Evolutionary conservation across 768 basidiomycete genomes (phyloP), one percentile per base, ranked within the genome.

Genomic region (Harrya chromipes): DNA sequence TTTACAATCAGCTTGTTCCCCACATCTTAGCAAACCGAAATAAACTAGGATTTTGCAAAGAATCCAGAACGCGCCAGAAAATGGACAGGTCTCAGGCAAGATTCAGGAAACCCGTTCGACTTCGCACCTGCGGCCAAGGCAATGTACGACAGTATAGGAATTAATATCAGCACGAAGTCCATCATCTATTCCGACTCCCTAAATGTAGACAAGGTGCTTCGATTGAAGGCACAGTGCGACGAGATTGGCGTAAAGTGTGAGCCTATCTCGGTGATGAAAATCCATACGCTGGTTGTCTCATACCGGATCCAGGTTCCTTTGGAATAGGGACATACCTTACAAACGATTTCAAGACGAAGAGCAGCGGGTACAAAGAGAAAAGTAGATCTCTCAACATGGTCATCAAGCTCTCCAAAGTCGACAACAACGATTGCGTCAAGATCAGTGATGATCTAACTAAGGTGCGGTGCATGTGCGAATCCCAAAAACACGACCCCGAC

Each of bases 291-390:
- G 31, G 10, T 47, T 14, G 21, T 50, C 27, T 47, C 11, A 29
- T 26, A 26, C 13, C 16, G 14, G 13, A 1, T 40, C 7, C 37
- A 95, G 94, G 84, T 44, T 79, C 85, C 1, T 98, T 93, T 64
- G 97, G 97, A 9, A 93, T 98, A 38, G 97, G 97, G 1, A 99
- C 97, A 0, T 86, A 78, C 65, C 68, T 97, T 9, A 92, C 93
- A 14, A 97, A 97, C 62, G 94, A 97, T 68, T 97, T 94, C 71
- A 62, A 54, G 59, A 72, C 60, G 39, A 63, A 54, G 65, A 78
- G 70, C 47, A 72, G 72, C 8, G 59, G 70, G 24, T 67, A 77
- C 59, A 62, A 58, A 65, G 79, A 80, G 61, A 82, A 81, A 69
- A 91, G 87, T 71, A 87, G 82, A 61, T 80, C 92, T 19, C 66